Conservation (phyloP, 1,284 basidiomycete species). For the Marasmius oreades region DNA sequence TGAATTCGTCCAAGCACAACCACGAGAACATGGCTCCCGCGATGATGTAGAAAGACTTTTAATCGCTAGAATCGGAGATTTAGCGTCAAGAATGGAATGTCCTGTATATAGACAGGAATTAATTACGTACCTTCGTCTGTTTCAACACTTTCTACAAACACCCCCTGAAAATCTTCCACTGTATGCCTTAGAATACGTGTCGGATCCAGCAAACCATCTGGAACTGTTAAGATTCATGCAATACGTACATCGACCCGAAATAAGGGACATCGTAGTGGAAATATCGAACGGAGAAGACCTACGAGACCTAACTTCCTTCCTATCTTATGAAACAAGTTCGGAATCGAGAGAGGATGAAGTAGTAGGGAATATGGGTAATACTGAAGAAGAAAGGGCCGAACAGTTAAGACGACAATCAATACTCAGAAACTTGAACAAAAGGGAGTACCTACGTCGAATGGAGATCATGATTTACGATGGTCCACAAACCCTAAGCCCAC, state of each 20-base stretch:
- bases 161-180: not conserved
- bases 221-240: not conserved
- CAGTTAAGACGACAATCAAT: not conserved
- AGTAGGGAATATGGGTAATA: too few relatives aligned
- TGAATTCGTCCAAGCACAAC: too few relatives aligned
- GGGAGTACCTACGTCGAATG: not conserved
- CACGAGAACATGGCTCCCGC: too few relatives aligned
- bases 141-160: not conserved
- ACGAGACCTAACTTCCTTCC: not conserved
- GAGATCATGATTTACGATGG: too few relatives aligned
- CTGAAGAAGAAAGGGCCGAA: not conserved
- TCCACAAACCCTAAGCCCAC: too few relatives aligned
- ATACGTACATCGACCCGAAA: not conserved
- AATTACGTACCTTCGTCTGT: not conserved
- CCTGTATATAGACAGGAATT: too few relatives aligned
- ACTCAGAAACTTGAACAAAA: not conserved
- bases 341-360: not conserved
- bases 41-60: too few relatives aligned
- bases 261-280: not conserved
- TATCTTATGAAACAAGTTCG: not conserved
- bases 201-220: not conserved
- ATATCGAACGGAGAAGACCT: not conserved
- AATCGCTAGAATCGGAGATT: too few relatives aligned
- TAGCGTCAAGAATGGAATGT: too few relatives aligned
- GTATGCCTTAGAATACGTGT: not conserved